Base-by-base conservation (phyloP, 108 stramenopile species). In the Cyclotella atomus region DNA sequence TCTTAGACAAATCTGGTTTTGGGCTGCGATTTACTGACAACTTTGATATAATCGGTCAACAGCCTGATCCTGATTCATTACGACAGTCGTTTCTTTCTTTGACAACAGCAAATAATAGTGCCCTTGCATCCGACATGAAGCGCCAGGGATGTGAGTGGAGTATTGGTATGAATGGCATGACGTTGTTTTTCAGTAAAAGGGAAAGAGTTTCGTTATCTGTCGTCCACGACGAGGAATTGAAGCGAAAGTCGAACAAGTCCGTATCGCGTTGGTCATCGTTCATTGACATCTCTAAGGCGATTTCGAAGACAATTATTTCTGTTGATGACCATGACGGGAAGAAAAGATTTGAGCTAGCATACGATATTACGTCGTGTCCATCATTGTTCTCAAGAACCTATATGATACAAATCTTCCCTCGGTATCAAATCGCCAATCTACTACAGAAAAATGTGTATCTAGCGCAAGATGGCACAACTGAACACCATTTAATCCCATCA, bases 341-440 rank as follows among this genome's bases (percentile, higher is more conserved):
- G 6, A 68, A 87, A 41, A 64, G 76, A 53, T 93, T 89, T 66
- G 92, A 93, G 53, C 77, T 93, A 9, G 86, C 84, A n/a, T 84
- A 86, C 20, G 85, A 77, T 65, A 87, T 93, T 7, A 83, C 82
- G 6, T 66, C 85, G 27, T 89, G 87, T 30, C 88, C 87, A 9
- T 86, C 85, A 10, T 45, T 86, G 29, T 93, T 90, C 69, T 72
- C 70, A 33, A 70, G 89, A 54, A 89, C 92, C n/a, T 79, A 61
- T 47, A 59, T 89, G 27, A 89, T 93, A 32, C 85, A 85, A 27
- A 66, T 93, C 29, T 66, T 86, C 23, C 89, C 92, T 2, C 59
- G 92, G 27, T 90, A 87, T 59, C 89, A 90, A 34, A 78, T 93
- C 36, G 87, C 90, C 1, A 93, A 93, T 70, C 71, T 93, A 33